phyloP scores from a whole-genome alignment of 768 basidiomycete genomes.

The Kwoniella bestiolae region DNA sequence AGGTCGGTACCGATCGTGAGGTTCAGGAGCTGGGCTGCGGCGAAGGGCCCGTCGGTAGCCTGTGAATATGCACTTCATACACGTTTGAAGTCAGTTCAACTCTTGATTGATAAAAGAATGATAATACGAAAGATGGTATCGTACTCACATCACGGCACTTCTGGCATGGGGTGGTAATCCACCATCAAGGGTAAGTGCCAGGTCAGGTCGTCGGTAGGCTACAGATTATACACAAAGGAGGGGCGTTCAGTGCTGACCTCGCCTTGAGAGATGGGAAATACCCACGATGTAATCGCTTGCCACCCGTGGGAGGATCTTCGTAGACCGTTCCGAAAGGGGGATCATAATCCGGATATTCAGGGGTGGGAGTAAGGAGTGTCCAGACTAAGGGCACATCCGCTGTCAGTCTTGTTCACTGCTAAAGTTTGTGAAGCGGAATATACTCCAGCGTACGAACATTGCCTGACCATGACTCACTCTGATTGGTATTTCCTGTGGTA shows the following conservation, averaged over 20 bases:
- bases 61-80: constrained; percentile 14
- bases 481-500: constrained; percentile 53
- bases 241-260: no score
- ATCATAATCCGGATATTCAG: constrained; percentile 6
- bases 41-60: neutral
- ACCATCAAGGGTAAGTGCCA: constrained; percentile 18
- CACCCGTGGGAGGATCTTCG: constrained; percentile 5
- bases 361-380: constrained; percentile 6
- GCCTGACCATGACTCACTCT: constrained; percentile 25
- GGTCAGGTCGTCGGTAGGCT: constrained; percentile 14
- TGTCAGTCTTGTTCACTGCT: no score
- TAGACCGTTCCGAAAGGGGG: constrained; percentile 10
- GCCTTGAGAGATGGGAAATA: neutral
- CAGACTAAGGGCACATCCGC: neutral
- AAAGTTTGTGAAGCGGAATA: neutral
- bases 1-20: constrained; percentile 3
- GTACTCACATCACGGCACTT: constrained; percentile 17
- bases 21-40: constrained; percentile 4
- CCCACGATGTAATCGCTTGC: constrained; percentile 12
- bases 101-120: neutral
- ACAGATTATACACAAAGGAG: no score
- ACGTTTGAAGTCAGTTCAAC: neutral
- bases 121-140: neutral
- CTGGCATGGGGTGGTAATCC: constrained; percentile 4
- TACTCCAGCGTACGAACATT: neutral